Base-by-base conservation (phyloP, 2,329 filamentous ascomycete genomes). In the Ophiostoma ulmi region DNA sequence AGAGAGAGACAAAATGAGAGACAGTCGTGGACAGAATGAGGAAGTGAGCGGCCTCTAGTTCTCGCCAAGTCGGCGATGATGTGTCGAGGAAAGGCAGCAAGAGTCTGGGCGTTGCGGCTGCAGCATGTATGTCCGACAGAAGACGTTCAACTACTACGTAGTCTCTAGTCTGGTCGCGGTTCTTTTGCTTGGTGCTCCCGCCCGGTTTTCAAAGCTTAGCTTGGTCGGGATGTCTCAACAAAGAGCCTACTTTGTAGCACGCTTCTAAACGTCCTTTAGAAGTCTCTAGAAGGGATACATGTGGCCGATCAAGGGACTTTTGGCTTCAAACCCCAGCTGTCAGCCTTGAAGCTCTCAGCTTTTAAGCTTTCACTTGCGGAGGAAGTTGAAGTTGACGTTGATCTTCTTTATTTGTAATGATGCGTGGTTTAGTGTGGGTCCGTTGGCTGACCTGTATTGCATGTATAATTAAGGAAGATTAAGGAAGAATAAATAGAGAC, bases 51-150 rank as follows among this genome's bases (percentile, higher is more conserved):
- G 52, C n/a, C 52, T 13, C 52, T 58, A 58, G n/a, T 58, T 58
- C 11, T 58, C n/a, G 52, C 52, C 52, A 58, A 58, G 52, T 58
- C 52, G n/a, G 52, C 52, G 52, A 58, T 31, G 52, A 58, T 26
- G 52, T 58, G 44, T n/a, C 17, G 44, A 48, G 17, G 10, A 13
- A 10, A 26, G 52, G 8, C 52, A 58, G n/a, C 44, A 48, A n/a
- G 7, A 58, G 52, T 31, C 52, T 58, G 52, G 52, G 52, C 52
- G 13, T 5, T 26, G 22, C 52, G 17, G 39, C 39, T 44, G 39
- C 39, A 13, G 39, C 39, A 44, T 17, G 52, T 26, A 13, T 14
- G 52, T 58, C 52, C 52, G 52, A 26, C 52, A 14, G 3, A 48
- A 58, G n/a, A 58, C n/a, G 52, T 58, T 48, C 5, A 14, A 4